Evolutionary conservation across 257 asterid genomes (phyloP).

Genomic region (Solanum tarijense): DNA sequence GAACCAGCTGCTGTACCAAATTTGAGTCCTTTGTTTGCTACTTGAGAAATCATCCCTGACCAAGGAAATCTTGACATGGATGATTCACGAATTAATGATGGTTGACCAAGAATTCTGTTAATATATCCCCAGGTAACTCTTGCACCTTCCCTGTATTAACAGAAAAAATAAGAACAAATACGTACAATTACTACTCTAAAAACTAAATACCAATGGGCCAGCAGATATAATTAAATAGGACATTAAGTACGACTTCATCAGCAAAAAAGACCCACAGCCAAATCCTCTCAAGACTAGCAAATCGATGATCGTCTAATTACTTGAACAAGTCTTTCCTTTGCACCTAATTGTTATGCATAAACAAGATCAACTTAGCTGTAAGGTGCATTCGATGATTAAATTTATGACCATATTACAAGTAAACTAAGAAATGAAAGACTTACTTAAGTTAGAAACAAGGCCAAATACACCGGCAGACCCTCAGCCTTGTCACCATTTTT

Average conservation of each 20-base stretch:
- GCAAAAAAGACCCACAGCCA: neutral
- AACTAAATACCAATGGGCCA: neutral
- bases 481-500: neutral
- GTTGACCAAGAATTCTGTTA: constrained; percentile 95
- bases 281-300: neutral
- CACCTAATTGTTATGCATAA: neutral
- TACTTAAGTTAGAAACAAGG: neutral
- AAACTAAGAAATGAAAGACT: neutral
- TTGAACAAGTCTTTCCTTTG: neutral
- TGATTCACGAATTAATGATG: constrained; percentile 96
- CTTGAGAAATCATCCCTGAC: constrained; percentile 68
- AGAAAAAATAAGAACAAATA: neutral
- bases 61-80: constrained; percentile 84
- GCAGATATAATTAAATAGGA: neutral
- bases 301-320: neutral
- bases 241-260: neutral
- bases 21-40: constrained; percentile 34
- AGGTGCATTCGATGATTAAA: neutral
- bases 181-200: neutral
- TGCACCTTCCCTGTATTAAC: constrained; percentile 80
- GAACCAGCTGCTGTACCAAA: constrained; percentile 41
- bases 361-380: neutral
- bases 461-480: neutral
- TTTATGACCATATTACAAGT: neutral
- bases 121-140: constrained; percentile 90